Evolutionary conservation across 805 yeast genomes (phyloP).

Genomic region (Myxozyma lipomycoides): DNA sequence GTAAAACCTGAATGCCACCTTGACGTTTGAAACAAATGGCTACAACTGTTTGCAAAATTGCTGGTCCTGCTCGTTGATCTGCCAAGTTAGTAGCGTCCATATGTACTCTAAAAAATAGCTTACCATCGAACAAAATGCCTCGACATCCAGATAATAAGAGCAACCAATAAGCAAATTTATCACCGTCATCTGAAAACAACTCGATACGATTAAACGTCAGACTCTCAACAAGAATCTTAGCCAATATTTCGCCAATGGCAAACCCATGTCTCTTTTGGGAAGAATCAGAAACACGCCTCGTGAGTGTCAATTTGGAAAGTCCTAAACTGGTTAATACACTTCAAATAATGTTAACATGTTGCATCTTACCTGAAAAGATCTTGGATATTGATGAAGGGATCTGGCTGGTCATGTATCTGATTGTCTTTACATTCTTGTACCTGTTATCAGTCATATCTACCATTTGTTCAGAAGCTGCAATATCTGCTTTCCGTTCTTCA

Average conservation of each 20-base stretch:
- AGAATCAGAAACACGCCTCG: constrained; percentile 24
- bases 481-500: constrained; percentile 11
- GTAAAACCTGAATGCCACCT: constrained; percentile 32
- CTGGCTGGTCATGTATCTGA: constrained; percentile 26
- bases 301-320: constrained; percentile 20
- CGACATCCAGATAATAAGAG: constrained; percentile 19
- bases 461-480: constrained; percentile 23
- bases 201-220: constrained; percentile 21
- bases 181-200: constrained; percentile 15
- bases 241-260: constrained; percentile 31
- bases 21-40: constrained; percentile 34
- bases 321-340: constrained; percentile 7
- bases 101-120: not conserved
- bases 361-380: constrained; percentile 18
- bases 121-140: constrained; percentile 22
- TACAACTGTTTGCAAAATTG: constrained; percentile 24
- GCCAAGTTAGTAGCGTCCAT: not conserved
- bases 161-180: constrained; percentile 24
- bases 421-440: constrained; percentile 26
- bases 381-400: constrained; percentile 20
- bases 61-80: constrained; percentile 20
- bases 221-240: constrained; percentile 25
- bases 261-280: constrained; percentile 32
- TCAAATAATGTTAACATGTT: not conserved
- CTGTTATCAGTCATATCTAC: constrained; percentile 24